Percentiles rank a stretch among this genome's conserved stretches.
These are phyloP conservation scores for Nephromyces sp. DNA, from an alignment of 169 alveolate genomes.

Conservation along the genomic window DNA sequence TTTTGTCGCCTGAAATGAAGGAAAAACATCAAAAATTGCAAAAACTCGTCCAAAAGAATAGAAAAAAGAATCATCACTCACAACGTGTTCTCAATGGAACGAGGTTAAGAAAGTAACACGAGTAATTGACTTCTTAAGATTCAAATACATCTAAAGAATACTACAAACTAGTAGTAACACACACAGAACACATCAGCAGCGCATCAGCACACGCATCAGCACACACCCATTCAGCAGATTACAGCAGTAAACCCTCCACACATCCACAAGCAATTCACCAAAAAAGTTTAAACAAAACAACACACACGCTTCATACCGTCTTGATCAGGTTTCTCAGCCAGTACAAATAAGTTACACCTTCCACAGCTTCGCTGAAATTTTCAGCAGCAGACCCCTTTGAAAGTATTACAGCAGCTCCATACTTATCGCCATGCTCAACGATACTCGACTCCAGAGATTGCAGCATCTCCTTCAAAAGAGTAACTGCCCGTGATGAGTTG, in stretches of 20 bases:
- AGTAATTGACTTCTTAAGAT: too few relatives aligned
- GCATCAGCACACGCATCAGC: too few relatives aligned
- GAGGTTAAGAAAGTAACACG: too few relatives aligned
- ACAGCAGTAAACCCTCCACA: neutral
- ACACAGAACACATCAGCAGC: too few relatives aligned
- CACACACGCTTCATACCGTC: slow-evolving; percentile 5
- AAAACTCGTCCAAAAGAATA: too few relatives aligned
- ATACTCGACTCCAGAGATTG: neutral
- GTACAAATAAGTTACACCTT: neutral
- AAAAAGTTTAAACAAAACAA: neutral
- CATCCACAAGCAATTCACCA: neutral
- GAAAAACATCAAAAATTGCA: neutral
- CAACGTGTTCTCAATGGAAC: too few relatives aligned
- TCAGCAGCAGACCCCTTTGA: slow-evolving; percentile 12
- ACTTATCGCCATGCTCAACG: neutral
- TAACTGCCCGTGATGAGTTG: neutral
- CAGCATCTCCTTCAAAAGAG: slow-evolving; percentile 1
- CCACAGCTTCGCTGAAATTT: neutral
- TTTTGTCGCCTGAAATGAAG: slow-evolving; percentile 4
- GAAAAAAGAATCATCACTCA: too few relatives aligned
- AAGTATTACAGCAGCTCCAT: neutral
- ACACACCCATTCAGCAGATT: too few relatives aligned
- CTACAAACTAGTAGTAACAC: too few relatives aligned
- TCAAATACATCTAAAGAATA: too few relatives aligned
- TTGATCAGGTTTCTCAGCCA: neutral